Base-by-base conservation (phyloP, 352 stramenopile species). In the Phytopythium ostracodes region DNA sequence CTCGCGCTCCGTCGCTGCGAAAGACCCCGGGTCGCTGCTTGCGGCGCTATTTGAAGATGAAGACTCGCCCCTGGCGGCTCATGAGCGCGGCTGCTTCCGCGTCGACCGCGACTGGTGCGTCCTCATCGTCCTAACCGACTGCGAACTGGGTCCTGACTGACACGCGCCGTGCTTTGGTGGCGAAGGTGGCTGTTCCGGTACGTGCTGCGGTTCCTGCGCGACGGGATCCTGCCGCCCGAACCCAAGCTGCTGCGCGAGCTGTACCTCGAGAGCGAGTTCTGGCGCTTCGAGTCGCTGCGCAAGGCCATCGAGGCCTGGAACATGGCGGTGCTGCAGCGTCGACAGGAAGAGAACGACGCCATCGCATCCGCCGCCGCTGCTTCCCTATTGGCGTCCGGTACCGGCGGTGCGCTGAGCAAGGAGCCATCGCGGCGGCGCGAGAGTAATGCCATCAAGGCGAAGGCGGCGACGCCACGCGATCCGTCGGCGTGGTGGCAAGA, bases 241-340 rank as follows among this genome's bases (percentile, higher is more conserved):
- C 68, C 77, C 33, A 89, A 87, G 58, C 56, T 93, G 0, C 68
- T 93, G 43, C 75, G 76, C 1, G 74, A 75, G 35, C 66, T 91
- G 60, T 95, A 95, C 58, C 66, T 88, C 5, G 84, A 93, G 65
- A 86, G 79, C 63, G 84, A 91, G 53, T 95, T 91, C 68, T 95
- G 82, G 84, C 88, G 84, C 55, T 77, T 95, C 24, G 78, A 88
- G 49, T 87, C 86, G 51, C 62, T 95, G 10, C 79, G 84, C 43
- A 81, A 81, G 33, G 84, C 82, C 2, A 92, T 95, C 50, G 86
- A 93, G 65, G 62, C 75, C 33, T 82, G 80, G 63, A 92, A 91
- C 61, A 72, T 84, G 68, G 72, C 85, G 53, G 24, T 88, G 42
- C 75, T 87, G 62, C 73, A 86, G 52, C 59, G 35, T 18, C 54